Conservation (phyloP, 2,329 filamentous ascomycete species). For the Trichoderma hamatum region DNA sequence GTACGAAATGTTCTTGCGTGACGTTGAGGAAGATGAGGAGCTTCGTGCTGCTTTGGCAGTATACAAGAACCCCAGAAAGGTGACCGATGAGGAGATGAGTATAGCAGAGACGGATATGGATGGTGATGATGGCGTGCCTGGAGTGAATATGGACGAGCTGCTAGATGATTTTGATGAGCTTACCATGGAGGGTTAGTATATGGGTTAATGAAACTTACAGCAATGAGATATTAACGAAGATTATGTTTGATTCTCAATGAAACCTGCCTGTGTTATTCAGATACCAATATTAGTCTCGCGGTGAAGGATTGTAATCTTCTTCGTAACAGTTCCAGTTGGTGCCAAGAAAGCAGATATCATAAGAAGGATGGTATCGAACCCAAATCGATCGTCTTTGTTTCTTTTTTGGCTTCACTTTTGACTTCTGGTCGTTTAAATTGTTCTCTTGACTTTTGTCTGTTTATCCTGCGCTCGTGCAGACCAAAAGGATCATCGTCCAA, state of each 20-base stretch:
- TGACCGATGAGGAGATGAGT: conserved; percentile 67
- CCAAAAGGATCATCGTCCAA: conserved; percentile 43
- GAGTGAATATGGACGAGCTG: conserved; percentile 77
- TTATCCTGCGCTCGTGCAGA: conserved; percentile 37
- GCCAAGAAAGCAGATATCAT: conserved; percentile 31
- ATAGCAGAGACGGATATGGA: conserved; percentile 65
- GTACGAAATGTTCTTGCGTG: conserved; percentile 95
- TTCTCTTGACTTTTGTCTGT: conserved; percentile 39
- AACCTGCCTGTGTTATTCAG: neutral
- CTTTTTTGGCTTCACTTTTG: neutral
- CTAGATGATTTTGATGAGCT: conserved; percentile 94
- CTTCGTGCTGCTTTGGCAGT: conserved; percentile 80
- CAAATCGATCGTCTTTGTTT: conserved; percentile 31
- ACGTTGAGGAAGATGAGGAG: conserved; percentile 95
- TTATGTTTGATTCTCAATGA: neutral
- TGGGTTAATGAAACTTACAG: conserved; percentile 34
- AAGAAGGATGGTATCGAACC: conserved; percentile 45
- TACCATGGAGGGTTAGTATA: conserved; percentile 43
- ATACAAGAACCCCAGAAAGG: conserved; percentile 70
- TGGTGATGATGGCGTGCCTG: conserved; percentile 64
- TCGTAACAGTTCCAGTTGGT: conserved; percentile 29
- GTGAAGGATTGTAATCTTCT: neutral
- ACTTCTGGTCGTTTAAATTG: conserved; percentile 32
- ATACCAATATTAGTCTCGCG: neutral
- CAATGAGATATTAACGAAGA: conserved; percentile 11